Evolutionary conservation across 2,329 filamentous ascomycete species (phyloP).

Genomic region (Claviceps humidiphila): DNA sequence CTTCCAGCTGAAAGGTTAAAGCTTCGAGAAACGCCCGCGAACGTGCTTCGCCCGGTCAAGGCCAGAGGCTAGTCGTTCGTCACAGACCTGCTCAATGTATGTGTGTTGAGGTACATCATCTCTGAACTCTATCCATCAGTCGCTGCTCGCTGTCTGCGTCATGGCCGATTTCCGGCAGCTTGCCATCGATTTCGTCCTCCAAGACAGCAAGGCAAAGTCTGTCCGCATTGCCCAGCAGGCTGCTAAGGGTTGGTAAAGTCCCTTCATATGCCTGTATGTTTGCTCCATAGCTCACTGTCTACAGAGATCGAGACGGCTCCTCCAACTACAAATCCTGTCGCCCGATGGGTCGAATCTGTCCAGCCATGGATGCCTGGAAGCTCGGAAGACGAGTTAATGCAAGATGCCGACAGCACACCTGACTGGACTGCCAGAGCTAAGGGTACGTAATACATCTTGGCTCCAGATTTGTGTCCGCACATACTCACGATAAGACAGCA

Average conservation of each 20-base stretch:
- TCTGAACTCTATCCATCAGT: neutral
- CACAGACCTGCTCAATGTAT: too few species aligned
- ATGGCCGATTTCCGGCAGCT: slow-evolving; percentile 41
- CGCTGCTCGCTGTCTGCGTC: neutral
- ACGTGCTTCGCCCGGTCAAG: neutral
- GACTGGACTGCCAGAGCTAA: slow-evolving; percentile 41
- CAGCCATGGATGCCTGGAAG: slow-evolving; percentile 39
- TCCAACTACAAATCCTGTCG: slow-evolving; percentile 31
- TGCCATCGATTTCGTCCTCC: slow-evolving; percentile 40
- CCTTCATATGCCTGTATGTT: neutral
- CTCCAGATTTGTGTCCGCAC: neutral
- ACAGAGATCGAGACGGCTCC: slow-evolving; percentile 32
- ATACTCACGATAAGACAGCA: slow-evolving; percentile 21
- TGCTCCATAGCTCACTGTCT: slow-evolving; percentile 5
- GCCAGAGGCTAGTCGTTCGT: neutral
- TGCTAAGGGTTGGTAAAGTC: slow-evolving; percentile 23
- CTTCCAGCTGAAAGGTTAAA: neutral
- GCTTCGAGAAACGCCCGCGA: too few species aligned
- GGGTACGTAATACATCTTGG: slow-evolving; percentile 13
- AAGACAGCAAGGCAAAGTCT: slow-evolving; percentile 31
- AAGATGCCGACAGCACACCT: slow-evolving; percentile 28
- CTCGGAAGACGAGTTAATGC: slow-evolving; percentile 22
- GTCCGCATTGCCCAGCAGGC: slow-evolving; percentile 29
- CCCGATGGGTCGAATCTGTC: slow-evolving; percentile 42
- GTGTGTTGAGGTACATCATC: too few species aligned